phyloP scores from a whole-genome alignment of 192 early-diverging fungal species.

The Paraglomus brasilianum region DNA sequence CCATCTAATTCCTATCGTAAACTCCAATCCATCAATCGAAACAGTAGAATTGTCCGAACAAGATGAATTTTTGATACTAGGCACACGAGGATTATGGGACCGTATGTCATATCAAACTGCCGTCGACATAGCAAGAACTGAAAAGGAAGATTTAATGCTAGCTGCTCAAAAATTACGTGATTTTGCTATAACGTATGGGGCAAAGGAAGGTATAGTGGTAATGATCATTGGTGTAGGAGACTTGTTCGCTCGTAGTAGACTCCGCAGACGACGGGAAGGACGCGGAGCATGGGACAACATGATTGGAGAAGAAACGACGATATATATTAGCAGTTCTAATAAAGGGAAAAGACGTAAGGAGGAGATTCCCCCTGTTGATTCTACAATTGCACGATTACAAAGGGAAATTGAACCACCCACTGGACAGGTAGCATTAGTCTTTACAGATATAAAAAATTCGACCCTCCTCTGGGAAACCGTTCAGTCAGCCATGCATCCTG shows the following conservation, averaged over 20 bases:
- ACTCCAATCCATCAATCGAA: constrained; percentile 79
- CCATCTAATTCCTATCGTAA: constrained; percentile 75
- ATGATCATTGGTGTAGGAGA: constrained; percentile 88
- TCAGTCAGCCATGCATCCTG: constrained; percentile 77
- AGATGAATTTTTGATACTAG: constrained; percentile 80
- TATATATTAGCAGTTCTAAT: constrained; percentile 31
- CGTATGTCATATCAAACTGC: constrained; percentile 76
- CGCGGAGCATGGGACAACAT: constrained; percentile 27
- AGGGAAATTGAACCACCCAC: constrained; percentile 79
- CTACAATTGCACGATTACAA: constrained; percentile 50
- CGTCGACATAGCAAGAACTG: constrained; percentile 81
- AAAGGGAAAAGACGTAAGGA: constrained; percentile 44
- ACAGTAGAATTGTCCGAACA: constrained; percentile 71
- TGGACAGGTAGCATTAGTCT: constrained; percentile 82
- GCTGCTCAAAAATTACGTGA: constrained; percentile 82
- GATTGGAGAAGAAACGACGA: constrained; percentile 29
- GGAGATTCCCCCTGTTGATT: constrained; percentile 52
- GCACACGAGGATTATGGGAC: constrained; percentile 74
- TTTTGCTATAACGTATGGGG: constrained; percentile 81
- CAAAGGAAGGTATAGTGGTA: constrained; percentile 75
- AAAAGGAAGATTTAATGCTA: constrained; percentile 70
- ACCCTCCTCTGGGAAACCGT: constrained; percentile 90
- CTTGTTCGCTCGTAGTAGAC: constrained; percentile 56
- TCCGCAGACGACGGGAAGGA: constrained; percentile 29
- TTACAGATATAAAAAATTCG: constrained; percentile 94